These are phyloP conservation scores for Echium plantagineum DNA, from an alignment of 257 asterid genomes.

Conservation along the genomic window DNA sequence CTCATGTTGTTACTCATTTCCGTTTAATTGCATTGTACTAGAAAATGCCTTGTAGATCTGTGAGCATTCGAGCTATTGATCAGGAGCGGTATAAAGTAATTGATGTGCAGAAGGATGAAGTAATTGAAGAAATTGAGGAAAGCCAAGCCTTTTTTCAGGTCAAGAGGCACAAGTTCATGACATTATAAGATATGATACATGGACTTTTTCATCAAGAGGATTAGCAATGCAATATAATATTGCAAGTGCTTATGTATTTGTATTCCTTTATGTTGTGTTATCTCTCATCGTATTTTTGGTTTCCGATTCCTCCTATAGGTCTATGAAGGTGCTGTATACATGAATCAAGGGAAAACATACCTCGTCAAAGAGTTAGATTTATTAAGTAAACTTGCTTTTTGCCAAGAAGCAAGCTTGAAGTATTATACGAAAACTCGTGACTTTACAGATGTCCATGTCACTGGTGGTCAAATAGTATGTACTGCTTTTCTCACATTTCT, in stretches of 20 bases:
- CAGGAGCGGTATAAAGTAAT: constrained; percentile 65
- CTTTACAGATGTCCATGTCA: constrained; percentile 68
- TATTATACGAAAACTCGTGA: constrained; percentile 90
- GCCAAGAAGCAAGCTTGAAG: constrained; percentile 74
- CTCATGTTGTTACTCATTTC: constrained; percentile 5
- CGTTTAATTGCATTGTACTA: constrained; percentile 13
- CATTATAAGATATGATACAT: neutral
- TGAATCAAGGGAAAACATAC: constrained; percentile 90
- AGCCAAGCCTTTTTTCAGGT: constrained; percentile 97
- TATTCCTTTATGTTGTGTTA: neutral
- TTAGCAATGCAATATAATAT: neutral
- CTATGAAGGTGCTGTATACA: constrained; percentile 89
- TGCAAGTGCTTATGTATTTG: neutral
- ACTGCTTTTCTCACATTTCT: neutral
- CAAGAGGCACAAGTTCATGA: constrained; percentile 9
- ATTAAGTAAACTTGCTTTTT: constrained; percentile 76
- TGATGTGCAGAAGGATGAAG: constrained; percentile 52
- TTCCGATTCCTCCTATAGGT: constrained; percentile 40
- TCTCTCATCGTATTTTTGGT: neutral
- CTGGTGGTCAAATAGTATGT: constrained; percentile 67
- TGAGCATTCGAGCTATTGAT: constrained; percentile 80
- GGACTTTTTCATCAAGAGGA: neutral
- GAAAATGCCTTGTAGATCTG: constrained; percentile 61
- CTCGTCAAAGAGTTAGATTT: constrained; percentile 77
- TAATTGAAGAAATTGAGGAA: constrained; percentile 95